These are phyloP conservation scores for Euptelea pleiosperma DNA, from an alignment of 164 flowering plant genomes.

Conservation along the genomic window DNA sequence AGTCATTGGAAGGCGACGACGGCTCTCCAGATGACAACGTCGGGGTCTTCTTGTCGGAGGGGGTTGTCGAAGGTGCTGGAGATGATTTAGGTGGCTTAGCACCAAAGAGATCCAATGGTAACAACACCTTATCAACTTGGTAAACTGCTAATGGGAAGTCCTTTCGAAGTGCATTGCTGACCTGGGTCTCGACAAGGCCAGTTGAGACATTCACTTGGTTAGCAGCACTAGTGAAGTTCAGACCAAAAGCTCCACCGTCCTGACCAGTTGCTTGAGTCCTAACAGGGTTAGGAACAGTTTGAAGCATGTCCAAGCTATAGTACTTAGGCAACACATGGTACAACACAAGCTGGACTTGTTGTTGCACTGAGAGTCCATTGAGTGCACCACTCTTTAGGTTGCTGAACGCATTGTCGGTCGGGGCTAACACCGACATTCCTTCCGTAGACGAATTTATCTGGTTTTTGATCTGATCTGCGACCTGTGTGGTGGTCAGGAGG, in stretches of 20 bases:
- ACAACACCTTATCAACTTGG: constrained; percentile 63
- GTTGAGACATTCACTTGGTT: constrained; percentile 67
- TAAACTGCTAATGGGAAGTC: constrained; percentile 69
- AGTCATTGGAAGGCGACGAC: constrained; percentile 11
- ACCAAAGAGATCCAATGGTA: constrained; percentile 54
- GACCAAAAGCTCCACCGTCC: constrained; percentile 36
- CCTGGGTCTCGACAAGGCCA: constrained; percentile 42
- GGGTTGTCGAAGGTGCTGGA: constrained; percentile 27
- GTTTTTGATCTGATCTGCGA: constrained; percentile 42
- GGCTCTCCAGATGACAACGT: constrained; percentile 3
- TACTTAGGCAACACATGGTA: constrained; percentile 69
- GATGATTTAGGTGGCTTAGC: constrained; percentile 34
- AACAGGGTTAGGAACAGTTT: constrained; percentile 71
- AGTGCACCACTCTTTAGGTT: constrained; percentile 61
- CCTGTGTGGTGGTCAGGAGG: constrained; percentile 47
- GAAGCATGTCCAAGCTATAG: constrained; percentile 38
- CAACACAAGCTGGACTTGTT: constrained; percentile 54
- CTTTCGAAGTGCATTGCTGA: constrained; percentile 47
- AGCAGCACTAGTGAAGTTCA: constrained; percentile 45
- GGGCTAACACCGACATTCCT: constrained; percentile 85
- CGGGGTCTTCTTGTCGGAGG: constrained; percentile 7
- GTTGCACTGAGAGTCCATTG: constrained; percentile 41
- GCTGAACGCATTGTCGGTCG: constrained; percentile 86
- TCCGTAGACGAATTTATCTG: constrained; percentile 67
- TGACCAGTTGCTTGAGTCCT: constrained; percentile 56